A percentile compares a stretch with the other conserved stretches of the same genome.
phyloP scores from a whole-genome alignment of 352 stramenopile genomes.

The Pythium grandisporangium region DNA sequence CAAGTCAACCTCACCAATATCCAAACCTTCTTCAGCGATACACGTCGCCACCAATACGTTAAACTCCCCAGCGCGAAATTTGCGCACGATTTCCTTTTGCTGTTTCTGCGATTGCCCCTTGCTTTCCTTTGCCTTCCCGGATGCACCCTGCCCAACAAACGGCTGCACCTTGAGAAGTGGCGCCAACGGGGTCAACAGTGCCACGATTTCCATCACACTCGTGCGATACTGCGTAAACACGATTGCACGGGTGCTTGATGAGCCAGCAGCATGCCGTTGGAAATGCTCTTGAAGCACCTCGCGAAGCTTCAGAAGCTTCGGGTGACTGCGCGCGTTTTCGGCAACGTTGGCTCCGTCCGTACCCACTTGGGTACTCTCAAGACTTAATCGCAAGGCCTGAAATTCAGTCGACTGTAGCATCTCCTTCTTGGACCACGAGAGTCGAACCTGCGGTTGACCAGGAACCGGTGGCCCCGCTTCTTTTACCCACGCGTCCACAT shows the following conservation, averaged over 20 bases:
- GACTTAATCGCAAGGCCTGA: conserved; percentile 35
- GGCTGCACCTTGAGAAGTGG: conserved; percentile 84
- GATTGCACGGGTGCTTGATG: conserved; percentile 91
- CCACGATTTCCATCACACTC: conserved; percentile 93
- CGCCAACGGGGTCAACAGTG: conserved; percentile 46
- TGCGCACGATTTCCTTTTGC: conserved; percentile 92
- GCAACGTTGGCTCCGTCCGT: conserved; percentile 3
- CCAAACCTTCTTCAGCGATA: conserved; percentile 94
- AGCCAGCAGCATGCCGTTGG: conserved; percentile 42
- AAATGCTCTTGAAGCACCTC: conserved; percentile 86
- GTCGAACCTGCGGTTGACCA: conserved; percentile 20
- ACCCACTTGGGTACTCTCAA: conserved; percentile 17
- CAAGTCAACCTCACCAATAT: conserved; percentile 94
- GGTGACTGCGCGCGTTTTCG: conserved; percentile 29
- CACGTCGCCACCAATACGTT: conserved; percentile 94
- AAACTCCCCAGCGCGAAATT: conserved; percentile 81
- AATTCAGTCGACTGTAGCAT: conserved; percentile 69
- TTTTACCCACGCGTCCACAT: conserved; percentile 44
- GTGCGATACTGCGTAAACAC: conserved; percentile 97
- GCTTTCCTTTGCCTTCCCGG: conserved; percentile 67
- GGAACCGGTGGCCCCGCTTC: conserved; percentile 22
- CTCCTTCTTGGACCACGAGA: conserved; percentile 78
- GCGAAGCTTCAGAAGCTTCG: conserved; percentile 88
- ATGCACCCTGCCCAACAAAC: conserved; percentile 92
- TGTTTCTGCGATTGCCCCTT: conserved; percentile 92